These are phyloP conservation scores for Penicillium sp. DNA, from an alignment of 2,329 filamentous ascomycete species.

Conservation along the genomic window DNA sequence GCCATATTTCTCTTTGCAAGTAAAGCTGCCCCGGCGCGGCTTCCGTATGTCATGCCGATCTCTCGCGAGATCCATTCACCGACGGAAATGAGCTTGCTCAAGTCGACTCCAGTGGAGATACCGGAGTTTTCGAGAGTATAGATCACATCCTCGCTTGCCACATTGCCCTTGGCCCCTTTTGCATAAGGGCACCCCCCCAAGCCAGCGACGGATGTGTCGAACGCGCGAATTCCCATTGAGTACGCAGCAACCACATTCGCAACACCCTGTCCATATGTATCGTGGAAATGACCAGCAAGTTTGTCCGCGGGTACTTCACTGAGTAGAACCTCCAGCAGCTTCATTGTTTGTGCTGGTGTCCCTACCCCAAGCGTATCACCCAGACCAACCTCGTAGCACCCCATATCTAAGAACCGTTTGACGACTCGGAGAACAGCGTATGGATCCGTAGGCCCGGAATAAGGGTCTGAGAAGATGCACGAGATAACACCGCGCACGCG, in stretches of 20 bases:
- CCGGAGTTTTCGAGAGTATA: slow-evolving; percentile 65
- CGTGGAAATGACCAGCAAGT: slow-evolving; percentile 82
- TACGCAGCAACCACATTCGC: slow-evolving; percentile 77
- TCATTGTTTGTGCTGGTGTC: slow-evolving; percentile 49
- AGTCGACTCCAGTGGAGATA: slow-evolving; percentile 70
- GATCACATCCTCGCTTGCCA: slow-evolving; percentile 80
- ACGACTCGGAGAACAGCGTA: slow-evolving; percentile 51
- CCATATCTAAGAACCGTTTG: slow-evolving; percentile 73
- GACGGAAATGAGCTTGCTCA: slow-evolving; percentile 62
- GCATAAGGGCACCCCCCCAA: slow-evolving; percentile 83
- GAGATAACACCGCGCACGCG: slow-evolving; percentile 42
- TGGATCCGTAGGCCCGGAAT: slow-evolving; percentile 55
- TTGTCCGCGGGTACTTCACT: slow-evolving; percentile 66
- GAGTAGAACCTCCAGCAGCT: slow-evolving; percentile 33
- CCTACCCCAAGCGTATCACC: slow-evolving; percentile 92
- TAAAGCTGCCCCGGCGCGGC: neutral
- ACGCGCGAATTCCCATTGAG: slow-evolving; percentile 73
- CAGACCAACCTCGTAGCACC: slow-evolving; percentile 85
- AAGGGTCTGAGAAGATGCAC: slow-evolving; percentile 46
- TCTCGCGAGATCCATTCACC: slow-evolving; percentile 70
- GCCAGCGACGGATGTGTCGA: slow-evolving; percentile 77
- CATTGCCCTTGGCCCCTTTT: slow-evolving; percentile 82
- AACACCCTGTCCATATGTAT: slow-evolving; percentile 84
- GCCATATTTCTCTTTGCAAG: neutral
- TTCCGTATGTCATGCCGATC: slow-evolving; percentile 21